Conservation (phyloP, 352 stramenopile genomes). For the Pythium diclinum region DNA sequence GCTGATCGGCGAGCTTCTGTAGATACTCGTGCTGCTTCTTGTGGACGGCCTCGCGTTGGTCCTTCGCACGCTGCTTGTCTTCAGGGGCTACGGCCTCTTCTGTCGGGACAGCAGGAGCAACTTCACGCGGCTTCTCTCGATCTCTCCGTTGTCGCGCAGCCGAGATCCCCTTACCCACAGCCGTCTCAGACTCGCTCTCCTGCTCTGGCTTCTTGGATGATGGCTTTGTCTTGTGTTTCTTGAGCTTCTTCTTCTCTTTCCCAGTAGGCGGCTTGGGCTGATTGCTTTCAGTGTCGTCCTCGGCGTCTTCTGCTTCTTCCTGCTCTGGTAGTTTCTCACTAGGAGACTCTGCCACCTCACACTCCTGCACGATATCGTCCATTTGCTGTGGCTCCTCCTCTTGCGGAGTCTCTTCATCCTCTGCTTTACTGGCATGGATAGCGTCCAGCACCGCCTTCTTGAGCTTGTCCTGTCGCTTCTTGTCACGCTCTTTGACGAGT, state of each 20-base stretch:
- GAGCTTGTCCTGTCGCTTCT: conserved; percentile 51
- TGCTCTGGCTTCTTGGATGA: neutral
- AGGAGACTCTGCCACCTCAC: neutral
- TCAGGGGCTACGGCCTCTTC: conserved; percentile 23
- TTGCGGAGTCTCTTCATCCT: conserved; percentile 19
- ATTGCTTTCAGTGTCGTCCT: conserved; percentile 11
- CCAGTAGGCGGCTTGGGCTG: neutral
- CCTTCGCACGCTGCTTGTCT: conserved; percentile 40
- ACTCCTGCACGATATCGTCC: conserved; percentile 2
- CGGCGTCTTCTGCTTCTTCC: conserved; percentile 5
- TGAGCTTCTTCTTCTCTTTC: conserved; percentile 21
- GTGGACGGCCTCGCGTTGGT: conserved; percentile 47
- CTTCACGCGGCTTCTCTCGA: conserved; percentile 7
- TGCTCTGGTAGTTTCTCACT: neutral
- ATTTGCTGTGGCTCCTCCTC: conserved; percentile 9
- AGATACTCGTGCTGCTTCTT: conserved; percentile 76
- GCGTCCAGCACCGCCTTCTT: conserved; percentile 51
- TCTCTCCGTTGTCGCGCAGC: neutral
- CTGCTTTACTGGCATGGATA: conserved; percentile 42
- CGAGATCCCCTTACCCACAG: neutral
- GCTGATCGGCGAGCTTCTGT: conserved; percentile 51
- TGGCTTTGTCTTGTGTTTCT: conserved; percentile 2
- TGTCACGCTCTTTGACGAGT: conserved; percentile 42
- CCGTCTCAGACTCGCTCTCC: neutral
- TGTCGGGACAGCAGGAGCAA: neutral